phyloP scores from a whole-genome alignment of 2,329 filamentous ascomycete genomes.

The Magnaporthales sp. region DNA sequence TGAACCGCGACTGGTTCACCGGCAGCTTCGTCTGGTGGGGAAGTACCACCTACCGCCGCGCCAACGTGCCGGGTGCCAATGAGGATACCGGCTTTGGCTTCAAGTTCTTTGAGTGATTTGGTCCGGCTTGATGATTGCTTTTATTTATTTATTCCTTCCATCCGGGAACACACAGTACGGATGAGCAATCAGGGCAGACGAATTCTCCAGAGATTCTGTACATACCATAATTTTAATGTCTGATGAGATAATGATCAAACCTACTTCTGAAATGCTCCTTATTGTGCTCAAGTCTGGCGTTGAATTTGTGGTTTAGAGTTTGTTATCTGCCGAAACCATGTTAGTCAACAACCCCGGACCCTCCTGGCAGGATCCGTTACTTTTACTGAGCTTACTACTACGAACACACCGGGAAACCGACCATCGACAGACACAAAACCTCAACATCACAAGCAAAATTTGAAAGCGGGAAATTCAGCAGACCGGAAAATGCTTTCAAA shows the following conservation, averaged over 20 bases:
- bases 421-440: neutral
- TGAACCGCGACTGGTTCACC: constrained; percentile 12
- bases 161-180: neutral
- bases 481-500: neutral
- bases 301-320: neutral
- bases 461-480: neutral
- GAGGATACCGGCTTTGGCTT: constrained; percentile 12
- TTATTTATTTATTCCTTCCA: neutral
- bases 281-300: neutral
- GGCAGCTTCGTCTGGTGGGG: constrained; percentile 14
- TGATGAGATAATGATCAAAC: neutral
- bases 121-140: neutral
- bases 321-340: neutral
- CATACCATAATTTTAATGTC: neutral
- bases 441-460: neutral
- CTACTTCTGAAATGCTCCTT: neutral
- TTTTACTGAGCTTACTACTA: neutral
- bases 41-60: constrained; percentile 11
- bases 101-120: constrained; percentile 13
- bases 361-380: neutral
- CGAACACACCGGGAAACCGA: neutral
- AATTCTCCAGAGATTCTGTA: neutral
- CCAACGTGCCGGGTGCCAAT: constrained; percentile 11
- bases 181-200: neutral
- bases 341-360: neutral